Evolutionary conservation across 2,329 filamentous ascomycete species (phyloP), one percentile per base, ranked within the genome.

Genomic region (Leptographium flavum): DNA sequence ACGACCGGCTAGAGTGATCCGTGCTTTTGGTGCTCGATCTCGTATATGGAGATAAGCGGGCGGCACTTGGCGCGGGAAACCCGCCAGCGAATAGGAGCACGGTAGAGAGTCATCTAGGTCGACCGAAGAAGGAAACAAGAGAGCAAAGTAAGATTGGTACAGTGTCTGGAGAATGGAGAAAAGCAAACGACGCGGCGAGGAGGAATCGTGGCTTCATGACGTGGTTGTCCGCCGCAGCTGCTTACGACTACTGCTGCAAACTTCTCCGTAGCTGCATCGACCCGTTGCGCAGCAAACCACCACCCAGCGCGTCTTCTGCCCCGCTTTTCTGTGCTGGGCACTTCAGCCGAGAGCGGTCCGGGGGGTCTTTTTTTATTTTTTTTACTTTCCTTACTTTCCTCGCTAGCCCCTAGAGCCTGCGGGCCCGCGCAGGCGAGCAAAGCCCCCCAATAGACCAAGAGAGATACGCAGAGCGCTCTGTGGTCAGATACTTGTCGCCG

Each of bases 31-130:
- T n/a, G n/a, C n/a, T n/a, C n/a, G n/a, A n/a, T 10, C 17, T 47
- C 39, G 45, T 47, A 45, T 47, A 43, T 33, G 45, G 32, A 43
- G 21, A 15, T 42, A 45, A 42, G 36, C 47, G 36, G 38, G 27
- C 27, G 15, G 13, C 5, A 8, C 27, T 28, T 11, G 2, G 3
- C 6, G 27, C 13, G 14, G 23, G n/a, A 15, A 28, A 11, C 15
- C 37, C 3, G 23, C 7, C 8, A n/a, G 22, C 22, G 37, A 27
- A 27, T 23, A 39, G 22, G 2, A n/a, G n/a, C n/a, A 39, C 22
- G 23, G 27, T 28, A 9, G 27, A 28, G 5, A 28, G 27, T 28
- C 27, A 28, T 28, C 27, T 2, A 28, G 27, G 27, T 8, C 27
- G 4, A 39, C 11, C 6, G 15, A 38, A 23, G 15, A 40, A 39